phyloP scores from a whole-genome alignment of 441 rosid genomes.

The Brassica hybrid region DNA sequence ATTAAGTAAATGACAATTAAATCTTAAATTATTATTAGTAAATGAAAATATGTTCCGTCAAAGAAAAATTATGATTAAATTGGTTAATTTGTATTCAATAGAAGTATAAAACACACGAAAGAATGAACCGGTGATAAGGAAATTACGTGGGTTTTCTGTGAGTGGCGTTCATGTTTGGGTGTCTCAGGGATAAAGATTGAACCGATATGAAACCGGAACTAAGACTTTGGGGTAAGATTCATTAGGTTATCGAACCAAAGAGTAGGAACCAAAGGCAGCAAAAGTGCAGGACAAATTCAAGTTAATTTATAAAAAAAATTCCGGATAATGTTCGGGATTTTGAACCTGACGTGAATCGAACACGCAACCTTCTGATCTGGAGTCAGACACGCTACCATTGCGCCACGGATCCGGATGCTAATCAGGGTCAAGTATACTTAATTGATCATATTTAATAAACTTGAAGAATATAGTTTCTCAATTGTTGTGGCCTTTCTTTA shows the following conservation, averaged over 20 bases:
- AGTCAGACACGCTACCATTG: slow-evolving; percentile 99
- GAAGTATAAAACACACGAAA: background rate
- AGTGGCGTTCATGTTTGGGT: background rate
- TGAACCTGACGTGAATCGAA: slow-evolving; percentile 96
- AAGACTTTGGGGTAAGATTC: background rate
- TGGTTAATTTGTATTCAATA: background rate
- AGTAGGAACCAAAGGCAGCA: background rate
- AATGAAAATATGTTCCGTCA: too few relatives aligned
- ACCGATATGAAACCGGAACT: slow-evolving; percentile 6
- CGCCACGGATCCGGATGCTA: slow-evolving; percentile 79
- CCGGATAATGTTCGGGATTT: slow-evolving; percentile 32
- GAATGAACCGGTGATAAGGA: background rate
- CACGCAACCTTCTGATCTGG: slow-evolving; percentile 99
- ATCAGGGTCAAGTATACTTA: background rate
- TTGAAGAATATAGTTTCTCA: background rate
- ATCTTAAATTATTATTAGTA: too few relatives aligned
- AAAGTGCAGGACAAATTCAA: background rate
- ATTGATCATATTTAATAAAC: background rate
- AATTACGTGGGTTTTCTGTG: background rate
- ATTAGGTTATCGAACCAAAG: slow-evolving; percentile 1
- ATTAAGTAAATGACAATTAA: too few relatives aligned
- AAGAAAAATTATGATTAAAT: too few relatives aligned
- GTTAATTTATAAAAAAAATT: background rate
- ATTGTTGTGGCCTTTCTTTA: background rate
- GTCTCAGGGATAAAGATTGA: background rate